Evolutionary conservation across 2,329 filamentous ascomycete genomes (phyloP).

Genomic region (Dothidotthia symphoricarpi): DNA sequence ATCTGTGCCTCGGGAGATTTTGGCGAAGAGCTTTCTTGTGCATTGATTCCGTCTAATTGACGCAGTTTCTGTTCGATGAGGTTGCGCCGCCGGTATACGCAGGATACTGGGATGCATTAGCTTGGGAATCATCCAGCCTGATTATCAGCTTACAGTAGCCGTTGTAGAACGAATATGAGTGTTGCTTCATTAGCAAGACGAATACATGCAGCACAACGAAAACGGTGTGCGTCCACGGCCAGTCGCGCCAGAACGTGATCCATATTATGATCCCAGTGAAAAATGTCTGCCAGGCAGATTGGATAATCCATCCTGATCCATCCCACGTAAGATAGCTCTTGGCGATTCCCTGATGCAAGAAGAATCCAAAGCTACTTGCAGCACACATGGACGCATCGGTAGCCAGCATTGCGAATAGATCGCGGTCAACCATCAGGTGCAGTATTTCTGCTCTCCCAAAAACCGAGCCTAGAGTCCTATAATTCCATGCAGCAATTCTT

Average conservation of each 20-base stretch:
- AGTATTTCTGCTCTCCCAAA: constrained; percentile 72
- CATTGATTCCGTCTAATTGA: constrained; percentile 57
- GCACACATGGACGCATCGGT: constrained; percentile 70
- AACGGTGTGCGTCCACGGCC: constrained; percentile 81
- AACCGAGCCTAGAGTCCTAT: constrained; percentile 64
- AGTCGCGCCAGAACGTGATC: constrained; percentile 68
- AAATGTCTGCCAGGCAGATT: constrained; percentile 68
- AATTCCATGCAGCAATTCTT: constrained; percentile 67
- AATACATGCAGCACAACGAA: constrained; percentile 73
- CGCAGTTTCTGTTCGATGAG: constrained; percentile 53
- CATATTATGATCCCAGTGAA: constrained; percentile 64
- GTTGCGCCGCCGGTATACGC: constrained; percentile 52
- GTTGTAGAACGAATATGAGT: constrained; percentile 77
- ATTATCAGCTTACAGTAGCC: constrained; percentile 54
- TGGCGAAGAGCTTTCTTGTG: constrained; percentile 44
- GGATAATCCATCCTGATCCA: constrained; percentile 67
- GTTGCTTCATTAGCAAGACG: constrained; percentile 81
- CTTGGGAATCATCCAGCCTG: background rate
- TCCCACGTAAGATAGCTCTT: constrained; percentile 67
- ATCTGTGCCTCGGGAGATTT: constrained; percentile 7
- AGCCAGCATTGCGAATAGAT: constrained; percentile 52
- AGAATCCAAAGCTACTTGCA: constrained; percentile 63
- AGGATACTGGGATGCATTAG: constrained; percentile 48
- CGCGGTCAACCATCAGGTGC: constrained; percentile 62
- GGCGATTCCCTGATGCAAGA: constrained; percentile 62